phyloP scores from a whole-genome alignment of 2,329 filamentous ascomycete species.

The Botrytis squamosa region DNA sequence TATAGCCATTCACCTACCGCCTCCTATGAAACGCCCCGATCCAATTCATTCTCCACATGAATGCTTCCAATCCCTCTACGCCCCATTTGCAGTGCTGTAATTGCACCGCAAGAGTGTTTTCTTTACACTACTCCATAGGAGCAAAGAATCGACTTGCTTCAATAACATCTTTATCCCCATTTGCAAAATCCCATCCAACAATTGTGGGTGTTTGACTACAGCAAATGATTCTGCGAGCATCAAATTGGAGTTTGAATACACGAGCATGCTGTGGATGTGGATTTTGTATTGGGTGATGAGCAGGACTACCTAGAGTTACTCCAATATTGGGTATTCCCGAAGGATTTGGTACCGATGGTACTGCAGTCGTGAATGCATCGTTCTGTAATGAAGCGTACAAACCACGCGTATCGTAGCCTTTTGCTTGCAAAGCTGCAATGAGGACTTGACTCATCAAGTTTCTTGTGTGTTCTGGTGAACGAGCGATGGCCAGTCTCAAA shows the following conservation, averaged over 20 bases:
- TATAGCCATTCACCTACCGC: not conserved
- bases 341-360: slow-evolving; percentile 22
- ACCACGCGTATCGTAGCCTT: not conserved
- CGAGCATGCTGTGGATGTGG: slow-evolving; percentile 42
- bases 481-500: slow-evolving; percentile 26
- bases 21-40: not conserved
- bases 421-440: slow-evolving; percentile 12
- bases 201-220: slow-evolving; percentile 90
- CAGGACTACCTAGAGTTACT: not conserved
- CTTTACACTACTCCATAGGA: slow-evolving; percentile 49
- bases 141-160: slow-evolving; percentile 77
- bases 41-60: not conserved
- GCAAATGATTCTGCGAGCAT: slow-evolving; percentile 88
- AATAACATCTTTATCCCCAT: slow-evolving; percentile 75
- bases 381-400: slow-evolving; percentile 8
- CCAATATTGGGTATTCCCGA: slow-evolving; percentile 25
- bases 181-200: slow-evolving; percentile 97
- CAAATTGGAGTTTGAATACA: slow-evolving; percentile 96
- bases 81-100: not conserved
- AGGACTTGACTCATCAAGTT: slow-evolving; percentile 25
- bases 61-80: not conserved
- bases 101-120: not conserved
- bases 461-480: slow-evolving; percentile 22
- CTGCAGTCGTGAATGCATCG: not conserved
- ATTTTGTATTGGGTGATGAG: not conserved